A percentile compares a stretch with the other conserved stretches of the same genome.
Evolutionary conservation across 768 basidiomycete genomes (phyloP).

Genomic region (Serpula lacrymans): DNA sequence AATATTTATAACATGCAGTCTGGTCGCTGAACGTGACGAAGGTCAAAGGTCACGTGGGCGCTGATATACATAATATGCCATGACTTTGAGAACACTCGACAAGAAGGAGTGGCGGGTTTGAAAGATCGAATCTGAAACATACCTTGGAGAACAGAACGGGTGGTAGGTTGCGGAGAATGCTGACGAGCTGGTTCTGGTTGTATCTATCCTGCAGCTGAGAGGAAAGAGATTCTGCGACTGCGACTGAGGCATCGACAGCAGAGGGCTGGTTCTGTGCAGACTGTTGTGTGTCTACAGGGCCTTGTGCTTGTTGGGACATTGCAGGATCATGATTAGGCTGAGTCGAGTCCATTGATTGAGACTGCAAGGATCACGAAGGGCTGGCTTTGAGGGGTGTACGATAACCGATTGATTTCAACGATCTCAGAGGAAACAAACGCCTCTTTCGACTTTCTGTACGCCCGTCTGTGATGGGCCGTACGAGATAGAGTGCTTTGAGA

Average conservation of each 20-base stretch:
- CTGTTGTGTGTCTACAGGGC: not conserved
- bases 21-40: slow-evolving; percentile 31
- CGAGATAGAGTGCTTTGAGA: slow-evolving; percentile 11
- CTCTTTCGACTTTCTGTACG: not conserved
- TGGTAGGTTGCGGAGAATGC: too few relatives aligned
- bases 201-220: too few relatives aligned
- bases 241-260: slow-evolving; percentile 5
- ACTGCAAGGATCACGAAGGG: too few relatives aligned
- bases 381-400: too few relatives aligned
- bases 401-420: too few relatives aligned
- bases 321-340: not conserved
- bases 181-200: too few relatives aligned
- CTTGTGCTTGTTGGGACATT: not conserved
- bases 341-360: too few relatives aligned
- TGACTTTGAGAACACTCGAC: too few relatives aligned
- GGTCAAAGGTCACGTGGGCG: slow-evolving; percentile 21
- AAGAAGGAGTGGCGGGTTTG: slow-evolving; percentile 9
- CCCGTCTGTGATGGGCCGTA: slow-evolving; percentile 7
- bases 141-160: slow-evolving; percentile 6
- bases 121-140: not conserved
- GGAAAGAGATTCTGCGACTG: too few relatives aligned
- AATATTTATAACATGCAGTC: slow-evolving; percentile 13
- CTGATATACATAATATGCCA: too few relatives aligned
- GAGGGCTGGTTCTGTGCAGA: slow-evolving; percentile 2
- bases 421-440: not conserved